These are phyloP conservation scores for Penicillium coprophilum DNA, from an alignment of 495 filamentous ascomycete genomes.

Conservation along the genomic window DNA sequence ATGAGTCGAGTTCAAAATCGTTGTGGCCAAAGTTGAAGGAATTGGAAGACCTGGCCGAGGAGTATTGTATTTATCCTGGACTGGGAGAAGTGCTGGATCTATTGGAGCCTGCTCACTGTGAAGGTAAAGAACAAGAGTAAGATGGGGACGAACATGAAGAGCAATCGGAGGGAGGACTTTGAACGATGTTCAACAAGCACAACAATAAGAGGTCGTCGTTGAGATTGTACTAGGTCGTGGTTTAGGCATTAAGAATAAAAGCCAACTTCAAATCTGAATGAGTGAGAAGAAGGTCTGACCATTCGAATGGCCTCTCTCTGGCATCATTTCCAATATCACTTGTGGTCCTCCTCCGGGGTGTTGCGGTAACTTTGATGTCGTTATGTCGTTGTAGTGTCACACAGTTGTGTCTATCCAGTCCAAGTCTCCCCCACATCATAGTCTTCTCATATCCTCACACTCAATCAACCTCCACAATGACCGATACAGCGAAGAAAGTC, in stretches of 20 bases:
- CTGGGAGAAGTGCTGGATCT: constrained; percentile 9
- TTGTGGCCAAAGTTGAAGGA: constrained; percentile 15
- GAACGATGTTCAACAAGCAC: background rate
- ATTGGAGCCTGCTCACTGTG: background rate
- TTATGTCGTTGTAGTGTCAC: background rate
- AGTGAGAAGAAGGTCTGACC: background rate
- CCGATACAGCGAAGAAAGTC: constrained; percentile 28
- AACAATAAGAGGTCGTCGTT: background rate
- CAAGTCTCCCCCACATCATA: background rate
- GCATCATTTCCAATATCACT: background rate
- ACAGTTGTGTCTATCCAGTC: background rate
- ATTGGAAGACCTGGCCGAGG: constrained; percentile 8
- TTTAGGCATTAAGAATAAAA: background rate
- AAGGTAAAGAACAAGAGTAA: background rate
- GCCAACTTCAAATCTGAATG: background rate
- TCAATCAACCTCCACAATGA: constrained; percentile 17
- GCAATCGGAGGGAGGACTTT: background rate
- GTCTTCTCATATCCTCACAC: background rate
- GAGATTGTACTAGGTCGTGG: background rate
- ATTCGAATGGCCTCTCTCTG: background rate
- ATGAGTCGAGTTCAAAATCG: background rate
- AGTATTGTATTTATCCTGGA: constrained; percentile 9
- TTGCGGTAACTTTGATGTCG: background rate
- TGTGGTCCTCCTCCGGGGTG: background rate
- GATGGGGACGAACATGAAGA: background rate